Base-by-base conservation (phyloP, 495 filamentous ascomycete species). In the Haplographium delicatum region DNA sequence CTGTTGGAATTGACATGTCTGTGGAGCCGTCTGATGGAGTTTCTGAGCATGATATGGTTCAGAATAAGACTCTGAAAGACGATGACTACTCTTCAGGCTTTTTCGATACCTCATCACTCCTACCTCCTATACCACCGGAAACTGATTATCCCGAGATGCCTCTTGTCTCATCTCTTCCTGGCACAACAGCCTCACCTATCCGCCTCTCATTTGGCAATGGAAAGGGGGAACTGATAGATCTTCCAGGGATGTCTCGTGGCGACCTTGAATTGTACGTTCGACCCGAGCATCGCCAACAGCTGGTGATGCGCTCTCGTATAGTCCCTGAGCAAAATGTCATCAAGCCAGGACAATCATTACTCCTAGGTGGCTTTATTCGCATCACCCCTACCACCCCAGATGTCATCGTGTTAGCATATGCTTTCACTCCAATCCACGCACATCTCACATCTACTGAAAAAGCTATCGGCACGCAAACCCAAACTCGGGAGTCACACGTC, bases 121-220 rank as follows among this genome's bases (percentile, higher is more conserved):
- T 89, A n/a, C 90, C 89, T 0, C 89, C 89, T 4, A 71, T 81
- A 11, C 86, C 76, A 51, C 72, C 68, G 18, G 89, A 94, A 55
- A 82, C 76, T 5, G 64, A 80, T 5, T 95, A 79, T 59, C 91
- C 91, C 18, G 70, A 74, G 2, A 87, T 95, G 75, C 91, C 91
- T 2, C 62, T 90, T 8, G 80, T 95, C 16, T 96, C 90, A 1
- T 74, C 86, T 7, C 70, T 98, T 18, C 89, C 93, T 1, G 93
- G 93, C 1, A 99, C 93, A 0, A 99, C 93, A 0, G 93, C 89
- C 1, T 91, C 89, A 0, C 93, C 93, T 0, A 96, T 99, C 56
- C 81, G 93, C 16, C 74, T 95, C 40, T 84, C 88, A 6, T 97
- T 91, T 59, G 89, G 89, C 37, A 80, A 78, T 50, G 84, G 85